Percentiles rank a stretch among this genome's conserved stretches.
These are phyloP conservation scores for Xylariaceae sp. DNA, from an alignment of 2,329 filamentous ascomycete species.

Conservation along the genomic window DNA sequence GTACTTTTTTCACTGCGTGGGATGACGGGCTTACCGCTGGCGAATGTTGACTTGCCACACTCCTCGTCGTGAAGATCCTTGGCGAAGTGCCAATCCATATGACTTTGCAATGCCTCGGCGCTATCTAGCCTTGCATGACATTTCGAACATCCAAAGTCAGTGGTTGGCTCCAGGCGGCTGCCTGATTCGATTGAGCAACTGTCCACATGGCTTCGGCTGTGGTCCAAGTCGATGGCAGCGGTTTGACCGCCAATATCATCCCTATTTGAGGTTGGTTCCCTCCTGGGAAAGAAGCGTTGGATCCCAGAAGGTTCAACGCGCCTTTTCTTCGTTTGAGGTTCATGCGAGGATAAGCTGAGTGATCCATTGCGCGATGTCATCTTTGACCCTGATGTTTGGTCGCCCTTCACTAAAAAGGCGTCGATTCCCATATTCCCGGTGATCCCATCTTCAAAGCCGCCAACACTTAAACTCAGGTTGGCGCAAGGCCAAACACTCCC, in stretches of 20 bases:
- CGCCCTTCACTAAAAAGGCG: constrained; percentile 73
- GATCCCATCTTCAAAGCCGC: constrained; percentile 86
- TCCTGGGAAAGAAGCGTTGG: constrained; percentile 52
- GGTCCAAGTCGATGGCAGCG: constrained; percentile 17
- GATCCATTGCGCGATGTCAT: constrained; percentile 28
- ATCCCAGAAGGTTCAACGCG: constrained; percentile 48
- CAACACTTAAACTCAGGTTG: constrained; percentile 83
- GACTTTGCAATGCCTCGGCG: constrained; percentile 60
- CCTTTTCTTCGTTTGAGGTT: constrained; percentile 39
- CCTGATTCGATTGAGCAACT: constrained; percentile 24
- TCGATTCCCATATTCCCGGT: constrained; percentile 81
- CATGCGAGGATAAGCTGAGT: constrained; percentile 28
- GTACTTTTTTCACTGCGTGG: constrained; percentile 33
- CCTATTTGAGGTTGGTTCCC: constrained; percentile 27
- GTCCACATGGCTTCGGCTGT: constrained; percentile 20
- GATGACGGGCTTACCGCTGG: constrained; percentile 31
- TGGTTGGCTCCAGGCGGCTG: constrained; percentile 34
- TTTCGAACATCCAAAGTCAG: constrained; percentile 51
- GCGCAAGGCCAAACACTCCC: constrained; percentile 82
- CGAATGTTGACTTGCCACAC: constrained; percentile 46
- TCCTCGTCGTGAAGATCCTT: constrained; percentile 70
- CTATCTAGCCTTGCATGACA: constrained; percentile 59
- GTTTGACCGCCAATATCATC: constrained; percentile 27
- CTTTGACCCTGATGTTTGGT: constrained; percentile 55
- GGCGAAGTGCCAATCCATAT: constrained; percentile 92